Evolutionary conservation across 1,284 basidiomycete species (phyloP).

Genomic region (Tilletia walkeri): DNA sequence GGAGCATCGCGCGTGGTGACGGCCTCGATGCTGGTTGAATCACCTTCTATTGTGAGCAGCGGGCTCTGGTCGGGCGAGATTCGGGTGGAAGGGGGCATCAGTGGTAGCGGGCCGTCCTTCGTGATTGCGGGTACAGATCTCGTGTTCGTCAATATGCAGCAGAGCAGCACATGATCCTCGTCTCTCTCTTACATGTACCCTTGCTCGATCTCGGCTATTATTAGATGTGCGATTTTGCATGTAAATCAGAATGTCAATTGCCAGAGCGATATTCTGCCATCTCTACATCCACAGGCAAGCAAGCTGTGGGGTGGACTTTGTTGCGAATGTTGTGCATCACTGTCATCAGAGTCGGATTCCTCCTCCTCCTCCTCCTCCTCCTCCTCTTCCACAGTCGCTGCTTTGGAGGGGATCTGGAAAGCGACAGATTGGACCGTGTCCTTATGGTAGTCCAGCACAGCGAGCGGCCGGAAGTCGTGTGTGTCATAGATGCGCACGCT

Average conservation of each 20-base stretch:
- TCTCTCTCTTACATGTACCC: no score
- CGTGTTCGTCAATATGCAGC: background rate
- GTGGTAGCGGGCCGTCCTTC: background rate
- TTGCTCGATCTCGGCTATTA: no score
- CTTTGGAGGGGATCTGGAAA: slow-evolving; percentile 22
- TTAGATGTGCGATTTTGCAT: no score
- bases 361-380: background rate
- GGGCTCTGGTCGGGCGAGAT: slow-evolving; percentile 1
- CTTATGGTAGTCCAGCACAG: slow-evolving; percentile 38
- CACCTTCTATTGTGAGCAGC: background rate
- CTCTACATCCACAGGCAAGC: slow-evolving; percentile 12
- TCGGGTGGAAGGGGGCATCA: background rate
- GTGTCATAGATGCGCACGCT: slow-evolving; percentile 34
- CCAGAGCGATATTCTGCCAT: slow-evolving; percentile 16
- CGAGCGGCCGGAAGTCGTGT: slow-evolving; percentile 36
- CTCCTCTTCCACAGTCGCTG: background rate
- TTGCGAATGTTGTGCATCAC: background rate
- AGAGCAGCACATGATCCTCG: background rate
- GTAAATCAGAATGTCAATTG: slow-evolving; percentile 7
- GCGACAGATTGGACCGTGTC: slow-evolving; percentile 36
- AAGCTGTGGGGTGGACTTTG: background rate
- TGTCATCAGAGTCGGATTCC: slow-evolving; percentile 13
- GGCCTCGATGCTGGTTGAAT: background rate
- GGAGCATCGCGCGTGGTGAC: background rate
- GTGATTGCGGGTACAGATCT: background rate